Conservation (phyloP, 1,284 basidiomycete genomes). For the Bothia castanella region DNA sequence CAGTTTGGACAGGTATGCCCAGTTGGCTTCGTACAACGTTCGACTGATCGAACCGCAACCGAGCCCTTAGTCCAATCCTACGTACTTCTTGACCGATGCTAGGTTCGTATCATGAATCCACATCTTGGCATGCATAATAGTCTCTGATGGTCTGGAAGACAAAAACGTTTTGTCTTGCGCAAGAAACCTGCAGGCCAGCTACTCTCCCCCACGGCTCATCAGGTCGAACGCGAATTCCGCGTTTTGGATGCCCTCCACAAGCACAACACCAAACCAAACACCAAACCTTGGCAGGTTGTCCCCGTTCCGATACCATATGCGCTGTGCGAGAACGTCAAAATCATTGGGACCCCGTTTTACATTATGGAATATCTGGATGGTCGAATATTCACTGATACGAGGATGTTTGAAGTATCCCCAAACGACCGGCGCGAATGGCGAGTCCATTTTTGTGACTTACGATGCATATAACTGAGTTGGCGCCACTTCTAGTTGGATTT, state of each 20-base stretch:
- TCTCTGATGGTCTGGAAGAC: slow-evolving; percentile 37
- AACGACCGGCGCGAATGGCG: slow-evolving; percentile 71
- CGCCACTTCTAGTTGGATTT: slow-evolving; percentile 20
- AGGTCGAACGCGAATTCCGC: slow-evolving; percentile 88
- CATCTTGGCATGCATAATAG: neutral
- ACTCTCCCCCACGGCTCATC: slow-evolving; percentile 86
- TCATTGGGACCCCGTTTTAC: slow-evolving; percentile 91
- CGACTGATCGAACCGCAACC: slow-evolving; percentile 2
- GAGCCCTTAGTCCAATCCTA: slow-evolving; percentile 79
- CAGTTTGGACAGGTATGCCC: slow-evolving; percentile 75
- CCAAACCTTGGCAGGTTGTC: slow-evolving; percentile 50
- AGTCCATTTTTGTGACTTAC: neutral
- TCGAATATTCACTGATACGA: slow-evolving; percentile 84
- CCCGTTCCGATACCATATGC: slow-evolving; percentile 86
- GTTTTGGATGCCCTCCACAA: slow-evolving; percentile 74
- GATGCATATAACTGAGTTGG: neutral
- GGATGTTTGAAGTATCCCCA: slow-evolving; percentile 66
- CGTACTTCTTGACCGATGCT: slow-evolving; percentile 83
- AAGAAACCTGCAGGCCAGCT: slow-evolving; percentile 92
- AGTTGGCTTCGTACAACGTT: slow-evolving; percentile 3
- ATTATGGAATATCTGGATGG: slow-evolving; percentile 94
- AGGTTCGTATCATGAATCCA: slow-evolving; percentile 39
- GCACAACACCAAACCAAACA: slow-evolving; percentile 62
- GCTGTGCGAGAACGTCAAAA: slow-evolving; percentile 71
- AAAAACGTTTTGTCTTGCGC: slow-evolving; percentile 77